These are phyloP conservation scores for Botryotinia calthae DNA, from an alignment of 2,329 filamentous ascomycete species.

Conservation along the genomic window DNA sequence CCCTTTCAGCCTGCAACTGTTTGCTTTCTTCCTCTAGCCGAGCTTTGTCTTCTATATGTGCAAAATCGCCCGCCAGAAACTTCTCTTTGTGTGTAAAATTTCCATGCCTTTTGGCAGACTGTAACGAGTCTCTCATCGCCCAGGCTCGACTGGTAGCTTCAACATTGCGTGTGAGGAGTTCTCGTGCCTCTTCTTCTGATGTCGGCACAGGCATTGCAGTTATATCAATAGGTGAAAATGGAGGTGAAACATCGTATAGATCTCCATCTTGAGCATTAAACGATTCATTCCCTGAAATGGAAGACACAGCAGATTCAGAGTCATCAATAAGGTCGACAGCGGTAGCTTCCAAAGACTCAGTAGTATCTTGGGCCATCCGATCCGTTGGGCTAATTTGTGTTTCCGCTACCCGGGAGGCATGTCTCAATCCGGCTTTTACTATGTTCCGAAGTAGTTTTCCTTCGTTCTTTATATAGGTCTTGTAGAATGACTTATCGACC, in stretches of 20 bases:
- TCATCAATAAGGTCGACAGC: conserved; percentile 20
- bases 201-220: conserved; percentile 27
- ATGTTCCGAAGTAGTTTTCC: conserved; percentile 39
- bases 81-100: conserved; percentile 42
- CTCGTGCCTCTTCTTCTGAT: conserved; percentile 35
- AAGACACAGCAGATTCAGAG: conserved; percentile 23
- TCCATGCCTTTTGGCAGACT: neutral
- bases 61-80: conserved; percentile 41
- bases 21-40: conserved; percentile 42
- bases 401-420: conserved; percentile 18
- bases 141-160: conserved; percentile 20
- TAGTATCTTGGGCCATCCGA: neutral
- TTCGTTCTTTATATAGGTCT: conserved; percentile 47
- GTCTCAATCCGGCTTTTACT: conserved; percentile 29
- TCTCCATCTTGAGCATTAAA: conserved; percentile 19
- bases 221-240: conserved; percentile 12
- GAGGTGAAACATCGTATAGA: conserved; percentile 27
- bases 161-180: conserved; percentile 31
- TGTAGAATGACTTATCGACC: conserved; percentile 45
- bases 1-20: conserved; percentile 36
- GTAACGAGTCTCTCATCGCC: neutral
- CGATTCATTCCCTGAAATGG: neutral
- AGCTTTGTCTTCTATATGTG: conserved; percentile 44
- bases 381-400: conserved; percentile 12
- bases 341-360: conserved; percentile 7